These are phyloP conservation scores for Caryopteris hybrid DNA, from an alignment of 305 asterid genomes.

Conservation along the genomic window DNA sequence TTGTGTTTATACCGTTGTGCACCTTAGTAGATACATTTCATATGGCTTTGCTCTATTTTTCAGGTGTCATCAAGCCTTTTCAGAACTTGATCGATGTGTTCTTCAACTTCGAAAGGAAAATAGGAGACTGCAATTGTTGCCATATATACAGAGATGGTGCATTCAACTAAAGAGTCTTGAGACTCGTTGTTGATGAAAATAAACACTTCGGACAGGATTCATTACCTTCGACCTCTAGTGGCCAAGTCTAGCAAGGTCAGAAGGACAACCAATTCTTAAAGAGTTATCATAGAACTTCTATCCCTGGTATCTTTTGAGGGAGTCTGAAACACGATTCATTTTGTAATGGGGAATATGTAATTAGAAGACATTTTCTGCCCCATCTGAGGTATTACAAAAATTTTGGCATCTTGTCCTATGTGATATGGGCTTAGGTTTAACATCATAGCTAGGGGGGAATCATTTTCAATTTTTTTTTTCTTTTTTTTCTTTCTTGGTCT, in stretches of 20 bases:
- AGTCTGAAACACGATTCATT: too few species aligned
- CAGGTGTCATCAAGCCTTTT: constrained; percentile 84
- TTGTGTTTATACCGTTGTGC: background rate
- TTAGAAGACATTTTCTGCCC: background rate
- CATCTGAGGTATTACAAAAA: background rate
- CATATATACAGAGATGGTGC: too few species aligned
- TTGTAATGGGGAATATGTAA: too few species aligned
- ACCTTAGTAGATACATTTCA: too few species aligned
- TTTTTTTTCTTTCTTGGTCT: too few species aligned
- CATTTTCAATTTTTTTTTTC: too few species aligned
- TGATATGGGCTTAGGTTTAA: background rate
- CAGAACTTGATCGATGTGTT: constrained; percentile 34
- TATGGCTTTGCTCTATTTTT: constrained; percentile 12
- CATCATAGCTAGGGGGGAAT: too few species aligned
- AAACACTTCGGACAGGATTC: too few species aligned
- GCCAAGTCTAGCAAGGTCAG: background rate
- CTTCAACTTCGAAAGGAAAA: background rate
- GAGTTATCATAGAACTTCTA: background rate
- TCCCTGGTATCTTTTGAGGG: too few species aligned
- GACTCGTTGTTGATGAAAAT: too few species aligned
- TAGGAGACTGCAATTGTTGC: too few species aligned
- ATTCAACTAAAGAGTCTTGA: too few species aligned
- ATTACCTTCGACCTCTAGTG: background rate
- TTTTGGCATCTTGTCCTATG: background rate
- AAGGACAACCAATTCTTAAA: background rate